A percentile compares a stretch with the other conserved stretches of the same genome.
phyloP scores from a whole-genome alignment of 2,329 filamentous ascomycete species.

The Apiospora marii region DNA sequence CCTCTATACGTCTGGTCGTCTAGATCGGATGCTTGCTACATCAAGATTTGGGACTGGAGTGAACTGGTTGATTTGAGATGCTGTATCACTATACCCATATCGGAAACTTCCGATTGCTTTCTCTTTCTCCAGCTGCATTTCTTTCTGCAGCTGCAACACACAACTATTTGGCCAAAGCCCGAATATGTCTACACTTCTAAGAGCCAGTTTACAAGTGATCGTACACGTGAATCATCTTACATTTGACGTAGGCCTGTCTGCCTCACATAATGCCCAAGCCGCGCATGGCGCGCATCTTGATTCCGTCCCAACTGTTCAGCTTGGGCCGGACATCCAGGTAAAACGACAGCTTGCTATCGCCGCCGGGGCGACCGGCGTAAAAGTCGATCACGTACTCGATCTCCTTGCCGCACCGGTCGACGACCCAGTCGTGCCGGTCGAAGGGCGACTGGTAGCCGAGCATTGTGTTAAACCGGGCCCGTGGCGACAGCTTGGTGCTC shows the following conservation, averaged over 20 bases:
- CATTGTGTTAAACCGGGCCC: constrained; percentile 81
- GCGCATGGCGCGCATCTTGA: constrained; percentile 69
- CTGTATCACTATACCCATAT: constrained; percentile 25
- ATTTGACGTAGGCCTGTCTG: neutral
- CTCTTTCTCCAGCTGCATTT: constrained; percentile 1
- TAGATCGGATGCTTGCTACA: constrained; percentile 38
- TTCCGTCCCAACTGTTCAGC: constrained; percentile 71
- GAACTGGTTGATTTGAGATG: constrained; percentile 14
- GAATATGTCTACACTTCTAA: constrained; percentile 11
- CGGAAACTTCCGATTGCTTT: neutral
- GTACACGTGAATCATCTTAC: constrained; percentile 1
- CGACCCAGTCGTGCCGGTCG: constrained; percentile 96
- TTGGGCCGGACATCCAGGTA: constrained; percentile 75
- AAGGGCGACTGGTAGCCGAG: constrained; percentile 93
- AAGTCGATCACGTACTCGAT: constrained; percentile 99
- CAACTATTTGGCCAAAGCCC: neutral
- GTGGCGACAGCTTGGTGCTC: constrained; percentile 75
- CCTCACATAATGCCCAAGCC: constrained; percentile 56
- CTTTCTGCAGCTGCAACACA: constrained; percentile 7
- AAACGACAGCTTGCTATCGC: constrained; percentile 60
- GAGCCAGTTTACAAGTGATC: constrained; percentile 8
- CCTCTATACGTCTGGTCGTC: constrained; percentile 53
- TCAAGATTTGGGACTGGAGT: constrained; percentile 24
- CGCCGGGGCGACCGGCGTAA: constrained; percentile 73
- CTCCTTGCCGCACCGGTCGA: constrained; percentile 85